A percentile compares a stretch with the other conserved stretches of the same genome.
phyloP scores from a whole-genome alignment of 768 basidiomycete species.

The Postia placenta region DNA sequence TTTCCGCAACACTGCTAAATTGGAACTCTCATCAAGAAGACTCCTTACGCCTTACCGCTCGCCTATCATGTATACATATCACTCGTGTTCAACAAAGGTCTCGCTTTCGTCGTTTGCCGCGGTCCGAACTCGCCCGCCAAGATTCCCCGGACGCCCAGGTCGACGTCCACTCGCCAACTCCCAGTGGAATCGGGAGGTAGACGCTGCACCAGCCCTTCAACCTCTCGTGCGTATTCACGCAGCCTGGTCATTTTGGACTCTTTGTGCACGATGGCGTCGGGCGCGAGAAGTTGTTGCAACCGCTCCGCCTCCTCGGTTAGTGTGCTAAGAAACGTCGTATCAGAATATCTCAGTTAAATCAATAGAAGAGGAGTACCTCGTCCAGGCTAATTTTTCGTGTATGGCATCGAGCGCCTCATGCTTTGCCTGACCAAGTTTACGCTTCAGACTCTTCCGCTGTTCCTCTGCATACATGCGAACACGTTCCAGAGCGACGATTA shows the following conservation, averaged over 20 bases:
- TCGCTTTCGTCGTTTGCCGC: too few relatives aligned
- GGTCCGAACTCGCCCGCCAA: too few relatives aligned
- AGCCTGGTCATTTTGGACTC: constrained; percentile 10
- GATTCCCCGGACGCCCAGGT: too few relatives aligned
- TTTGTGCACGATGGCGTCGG: constrained; percentile 12
- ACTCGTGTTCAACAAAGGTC: too few relatives aligned
- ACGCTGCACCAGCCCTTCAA: constrained; percentile 9
- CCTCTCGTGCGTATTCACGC: constrained; percentile 7
- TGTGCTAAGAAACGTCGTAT: constrained; percentile 1
- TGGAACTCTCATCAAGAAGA: too few relatives aligned
- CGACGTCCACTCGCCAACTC: too few relatives aligned
- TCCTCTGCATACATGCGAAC: not conserved
- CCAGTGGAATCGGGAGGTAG: too few relatives aligned
- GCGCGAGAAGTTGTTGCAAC: constrained; percentile 16
- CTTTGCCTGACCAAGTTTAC: not conserved
- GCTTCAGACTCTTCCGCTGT: not conserved
- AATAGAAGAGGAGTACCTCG: constrained; percentile 4
- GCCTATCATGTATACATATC: too few relatives aligned
- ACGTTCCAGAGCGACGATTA: constrained; percentile 1
- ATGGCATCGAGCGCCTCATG: constrained; percentile 11
- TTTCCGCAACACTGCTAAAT: too few relatives aligned
- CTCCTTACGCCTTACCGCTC: too few relatives aligned
- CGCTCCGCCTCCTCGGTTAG: constrained; percentile 5
- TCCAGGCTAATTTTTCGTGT: constrained; percentile 2
- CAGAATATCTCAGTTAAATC: not conserved